Conservation (phyloP, 441 rosid genomes). For the Metrosideros polymorpha region DNA sequence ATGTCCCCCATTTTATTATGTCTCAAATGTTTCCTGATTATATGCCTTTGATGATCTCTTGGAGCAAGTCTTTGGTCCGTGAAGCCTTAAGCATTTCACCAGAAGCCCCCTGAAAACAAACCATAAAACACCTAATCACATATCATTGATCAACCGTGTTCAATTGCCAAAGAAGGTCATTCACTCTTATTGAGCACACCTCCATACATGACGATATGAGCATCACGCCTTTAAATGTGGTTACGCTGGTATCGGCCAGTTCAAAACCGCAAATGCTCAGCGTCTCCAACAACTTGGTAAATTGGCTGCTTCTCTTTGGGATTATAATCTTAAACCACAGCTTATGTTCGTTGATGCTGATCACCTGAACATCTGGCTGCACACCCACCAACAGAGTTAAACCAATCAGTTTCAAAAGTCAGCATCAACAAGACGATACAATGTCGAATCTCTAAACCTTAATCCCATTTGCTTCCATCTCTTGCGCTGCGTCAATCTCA, state of each 20-base stretch:
- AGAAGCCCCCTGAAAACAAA: conserved; percentile 29
- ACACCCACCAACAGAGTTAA: not conserved
- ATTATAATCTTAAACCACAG: conserved; percentile 56
- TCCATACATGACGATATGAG: conserved; percentile 48
- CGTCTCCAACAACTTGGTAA: conserved; percentile 51
- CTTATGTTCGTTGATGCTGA: conserved; percentile 33
- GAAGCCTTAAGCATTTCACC: conserved; percentile 23
- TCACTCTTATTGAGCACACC: conserved; percentile 11
- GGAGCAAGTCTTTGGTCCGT: conserved; percentile 32
- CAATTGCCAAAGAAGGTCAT: not conserved
- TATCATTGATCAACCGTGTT: not conserved
- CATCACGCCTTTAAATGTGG: conserved; percentile 41
- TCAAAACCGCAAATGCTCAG: conserved; percentile 42
- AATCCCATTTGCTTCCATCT: conserved; percentile 33
- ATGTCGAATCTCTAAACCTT: conserved; percentile 24
- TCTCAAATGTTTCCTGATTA: not conserved
- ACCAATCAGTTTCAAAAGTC: not conserved
- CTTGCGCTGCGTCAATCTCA: conserved; percentile 24
- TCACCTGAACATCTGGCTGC: conserved; percentile 58
- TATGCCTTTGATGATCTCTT: conserved; percentile 36
- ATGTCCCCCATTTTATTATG: not conserved
- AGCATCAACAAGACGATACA: not conserved
- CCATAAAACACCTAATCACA: not conserved
- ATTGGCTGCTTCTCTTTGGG: conserved; percentile 42
- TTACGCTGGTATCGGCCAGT: conserved; percentile 41